Base-by-base conservation (phyloP, 2,329 filamentous ascomycete genomes). In the Aspergillus proliferans region DNA sequence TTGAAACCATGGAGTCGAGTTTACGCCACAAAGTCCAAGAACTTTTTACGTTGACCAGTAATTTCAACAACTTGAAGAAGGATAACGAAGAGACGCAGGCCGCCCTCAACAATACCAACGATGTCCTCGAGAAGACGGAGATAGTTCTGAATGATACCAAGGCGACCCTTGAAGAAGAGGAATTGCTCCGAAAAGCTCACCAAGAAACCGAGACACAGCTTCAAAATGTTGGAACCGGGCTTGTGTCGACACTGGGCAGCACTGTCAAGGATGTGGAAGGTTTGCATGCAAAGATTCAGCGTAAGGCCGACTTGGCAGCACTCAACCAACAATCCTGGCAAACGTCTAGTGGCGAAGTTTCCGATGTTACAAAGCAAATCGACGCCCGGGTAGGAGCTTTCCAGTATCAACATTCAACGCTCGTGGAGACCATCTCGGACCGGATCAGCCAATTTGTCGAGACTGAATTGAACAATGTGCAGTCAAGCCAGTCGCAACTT, bases 21-120 rank as follows among this genome's bases (percentile, higher is more conserved):
- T 76, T 98, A 47, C 84, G 89, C 19, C 93, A 95, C 72, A 97
- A 96, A 67, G 85, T 94, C 2, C 90, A 97, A 61, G 91, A 98
- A 66, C 77, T 98, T 0, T 91, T 95, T 66, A 82, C 83, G 9
- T 73, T 97, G 34, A 95, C 88, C 0, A 89, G 86, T 39, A 90
- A 83, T 56, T 95, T 97, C 66, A 90, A 91, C 71, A 84, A 81
- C 1, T 71, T 97, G 59, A 95, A 93, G 70, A 90, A 91, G 64
- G 90, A 96, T 52, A 87, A 94, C 52, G 92, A 98, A 56, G 77
- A 81, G 15, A 90, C 86, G 0, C 85, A 80, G 50, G 63, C 78
- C 4, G 77, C 81, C 47, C 78, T 98, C 2, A 87, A 92, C 47
- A 83, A 88, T 33, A 94, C 92, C 0, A 86, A 89, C 60, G 83